phyloP scores from a whole-genome alignment of 2,329 filamentous ascomycete species.

The Byssochlamys sp. region DNA sequence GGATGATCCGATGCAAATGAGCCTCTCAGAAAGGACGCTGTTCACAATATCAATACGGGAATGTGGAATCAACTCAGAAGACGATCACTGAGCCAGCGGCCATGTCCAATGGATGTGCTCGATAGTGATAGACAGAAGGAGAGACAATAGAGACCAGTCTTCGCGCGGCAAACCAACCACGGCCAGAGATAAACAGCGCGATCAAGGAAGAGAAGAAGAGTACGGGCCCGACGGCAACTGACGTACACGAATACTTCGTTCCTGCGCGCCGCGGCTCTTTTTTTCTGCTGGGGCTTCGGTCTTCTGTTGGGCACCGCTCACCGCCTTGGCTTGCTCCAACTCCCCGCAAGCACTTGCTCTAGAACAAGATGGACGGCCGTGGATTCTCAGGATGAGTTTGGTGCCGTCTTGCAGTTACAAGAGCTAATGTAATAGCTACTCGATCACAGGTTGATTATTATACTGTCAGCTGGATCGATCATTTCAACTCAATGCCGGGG shows the following conservation, averaged over 20 bases:
- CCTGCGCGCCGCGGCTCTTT: slow-evolving; percentile 10
- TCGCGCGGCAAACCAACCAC: neutral
- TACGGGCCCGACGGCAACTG: neutral
- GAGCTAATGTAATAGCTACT: neutral
- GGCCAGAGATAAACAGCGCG: neutral
- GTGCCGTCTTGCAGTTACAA: neutral
- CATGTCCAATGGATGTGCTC: slow-evolving; percentile 1
- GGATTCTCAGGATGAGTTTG: neutral
- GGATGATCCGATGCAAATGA: neutral
- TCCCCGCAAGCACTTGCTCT: neutral
- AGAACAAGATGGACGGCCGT: neutral
- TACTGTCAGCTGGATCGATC: neutral
- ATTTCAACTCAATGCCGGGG: neutral
- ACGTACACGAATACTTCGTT: neutral
- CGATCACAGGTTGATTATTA: neutral
- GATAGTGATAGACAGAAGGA: slow-evolving; percentile 7
- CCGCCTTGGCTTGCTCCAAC: slow-evolving; percentile 3
- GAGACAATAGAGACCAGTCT: slow-evolving; percentile 6
- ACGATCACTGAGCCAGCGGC: neutral
- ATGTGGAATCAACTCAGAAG: neutral
- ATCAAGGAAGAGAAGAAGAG: neutral
- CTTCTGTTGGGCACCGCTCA: slow-evolving; percentile 3
- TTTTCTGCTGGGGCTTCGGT: neutral
- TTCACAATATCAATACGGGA: neutral
- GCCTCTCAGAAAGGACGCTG: neutral